phyloP scores from a whole-genome alignment of 805 yeast species.

The Candida nitratophila region DNA sequence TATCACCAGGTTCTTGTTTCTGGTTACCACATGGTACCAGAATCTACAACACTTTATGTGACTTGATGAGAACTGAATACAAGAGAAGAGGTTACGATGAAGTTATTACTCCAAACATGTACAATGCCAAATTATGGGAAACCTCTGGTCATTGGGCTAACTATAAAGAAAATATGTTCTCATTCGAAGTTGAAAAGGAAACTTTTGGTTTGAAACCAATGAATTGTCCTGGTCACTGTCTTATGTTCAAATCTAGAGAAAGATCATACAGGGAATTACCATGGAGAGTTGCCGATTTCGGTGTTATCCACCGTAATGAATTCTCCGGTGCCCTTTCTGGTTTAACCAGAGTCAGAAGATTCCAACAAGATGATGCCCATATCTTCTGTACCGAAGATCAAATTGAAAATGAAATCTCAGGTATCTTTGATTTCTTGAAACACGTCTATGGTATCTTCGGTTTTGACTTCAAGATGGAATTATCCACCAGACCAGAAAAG shows the following conservation, averaged over 20 bases:
- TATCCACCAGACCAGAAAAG: constrained; percentile 96
- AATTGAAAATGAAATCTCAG: constrained; percentile 77
- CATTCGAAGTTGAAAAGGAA: constrained; percentile 96
- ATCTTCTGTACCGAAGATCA: constrained; percentile 93
- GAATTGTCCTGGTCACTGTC: constrained; percentile 91
- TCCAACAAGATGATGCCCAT: constrained; percentile 99
- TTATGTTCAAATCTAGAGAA: constrained; percentile 85
- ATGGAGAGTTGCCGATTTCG: constrained; percentile 98
- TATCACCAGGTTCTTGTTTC: constrained; percentile 97
- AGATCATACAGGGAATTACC: constrained; percentile 96
- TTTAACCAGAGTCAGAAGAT: constrained; percentile 94
- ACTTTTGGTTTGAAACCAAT: constrained; percentile 90
- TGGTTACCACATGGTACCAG: constrained; percentile 99
- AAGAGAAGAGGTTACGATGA: constrained; percentile 94
- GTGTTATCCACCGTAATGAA: constrained; percentile 96
- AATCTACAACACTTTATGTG: constrained; percentile 83
- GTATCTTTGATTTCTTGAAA: constrained; percentile 79
- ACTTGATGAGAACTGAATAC: constrained; percentile 76
- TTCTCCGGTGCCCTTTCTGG: constrained; percentile 92
- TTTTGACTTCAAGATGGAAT: constrained; percentile 92
- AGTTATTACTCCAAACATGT: constrained; percentile 99
- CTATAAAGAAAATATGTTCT: constrained; percentile 95
- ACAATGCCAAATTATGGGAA: constrained; percentile 95
- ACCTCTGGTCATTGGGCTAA: constrained; percentile 98
- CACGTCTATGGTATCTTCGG: constrained; percentile 88